Base-by-base conservation (phyloP, 352 stramenopile genomes). In the Globisporangium sylvaticum region DNA sequence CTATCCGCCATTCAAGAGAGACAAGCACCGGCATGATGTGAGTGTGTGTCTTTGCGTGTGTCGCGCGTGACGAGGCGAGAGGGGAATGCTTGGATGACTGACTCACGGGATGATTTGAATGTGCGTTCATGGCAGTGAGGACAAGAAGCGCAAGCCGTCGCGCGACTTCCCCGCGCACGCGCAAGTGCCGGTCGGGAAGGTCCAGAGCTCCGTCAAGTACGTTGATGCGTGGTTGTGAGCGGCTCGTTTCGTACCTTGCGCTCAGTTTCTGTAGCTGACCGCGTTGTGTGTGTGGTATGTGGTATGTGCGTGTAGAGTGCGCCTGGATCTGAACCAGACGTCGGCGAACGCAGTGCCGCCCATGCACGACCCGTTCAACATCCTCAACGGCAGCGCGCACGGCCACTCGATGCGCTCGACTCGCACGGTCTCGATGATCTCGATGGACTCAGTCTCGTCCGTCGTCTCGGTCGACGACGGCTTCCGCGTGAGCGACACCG, bases 101-200 rank as follows among this genome's bases (percentile, higher is more conserved):
- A 37, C 7, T 37, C 2, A 6, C 34, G 59, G 37, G 31, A 39
- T 18, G 15, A 15, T 52, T 29, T 66, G 46, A 34, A 44, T 46
- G 46, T 7, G 10, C 39, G 20, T n/a, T n/a, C n/a, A n/a, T n/a
- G n/a, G 57, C 66, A 89, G 84, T 29, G 80, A 90, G 65, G 82
- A 90, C 76, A 91, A 90, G 78, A 94, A 94, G 81, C 84, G 87
- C 64, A 94, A 94, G 73, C 84, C 87, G 3, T 94, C 87, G 64
- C 70, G 76, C 55, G 85, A 92, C 65, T 91, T 94, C 68, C 87
- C 87, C 15, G 83, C 76, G 20, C 80, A 92, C 58, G 81, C 84
- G n/a, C 68, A 89, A 44, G 74, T 91, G 63, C 87, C 84, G 3
- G 59, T 83, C 25, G 81, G 79, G 60, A 94, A 94, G 59, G 63